A percentile compares a stretch with the other conserved stretches of the same genome.
Conservation (phyloP, 257 asterid genomes). For the Coffea eugenioides region DNA sequence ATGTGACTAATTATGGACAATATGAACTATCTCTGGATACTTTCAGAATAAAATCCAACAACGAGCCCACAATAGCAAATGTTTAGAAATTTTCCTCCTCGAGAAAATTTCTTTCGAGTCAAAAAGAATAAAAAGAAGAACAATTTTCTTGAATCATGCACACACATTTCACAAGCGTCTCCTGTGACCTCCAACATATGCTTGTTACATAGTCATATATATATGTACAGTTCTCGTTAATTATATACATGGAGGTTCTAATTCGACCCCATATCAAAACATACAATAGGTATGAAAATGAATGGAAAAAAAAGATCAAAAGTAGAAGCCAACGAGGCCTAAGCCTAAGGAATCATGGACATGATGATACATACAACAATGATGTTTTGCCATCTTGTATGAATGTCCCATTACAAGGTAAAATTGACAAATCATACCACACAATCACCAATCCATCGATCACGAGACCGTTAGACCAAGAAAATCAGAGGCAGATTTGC, state of each 20-base stretch:
- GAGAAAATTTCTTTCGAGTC: neutral
- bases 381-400: neutral
- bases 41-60: neutral
- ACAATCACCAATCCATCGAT: neutral
- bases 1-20: neutral
- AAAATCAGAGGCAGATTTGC: constrained; percentile 44
- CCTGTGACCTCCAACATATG: neutral
- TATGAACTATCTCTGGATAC: neutral
- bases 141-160: neutral
- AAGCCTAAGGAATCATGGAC: neutral
- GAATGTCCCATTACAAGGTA: neutral
- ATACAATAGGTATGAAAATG: neutral
- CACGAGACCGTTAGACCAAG: constrained; percentile 40
- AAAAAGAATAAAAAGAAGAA: too few species aligned
- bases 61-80: neutral
- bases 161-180: neutral
- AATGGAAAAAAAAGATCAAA: neutral
- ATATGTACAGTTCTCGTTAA: neutral
- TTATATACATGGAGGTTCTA: neutral
- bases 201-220: neutral
- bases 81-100: neutral
- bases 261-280: neutral
- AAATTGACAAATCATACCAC: constrained; percentile 2
- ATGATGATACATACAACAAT: constrained; percentile 6
- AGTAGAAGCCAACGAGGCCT: neutral